Evolutionary conservation across 2,329 filamentous ascomycete species (phyloP).

Genomic region (Ascochyta lentis): DNA sequence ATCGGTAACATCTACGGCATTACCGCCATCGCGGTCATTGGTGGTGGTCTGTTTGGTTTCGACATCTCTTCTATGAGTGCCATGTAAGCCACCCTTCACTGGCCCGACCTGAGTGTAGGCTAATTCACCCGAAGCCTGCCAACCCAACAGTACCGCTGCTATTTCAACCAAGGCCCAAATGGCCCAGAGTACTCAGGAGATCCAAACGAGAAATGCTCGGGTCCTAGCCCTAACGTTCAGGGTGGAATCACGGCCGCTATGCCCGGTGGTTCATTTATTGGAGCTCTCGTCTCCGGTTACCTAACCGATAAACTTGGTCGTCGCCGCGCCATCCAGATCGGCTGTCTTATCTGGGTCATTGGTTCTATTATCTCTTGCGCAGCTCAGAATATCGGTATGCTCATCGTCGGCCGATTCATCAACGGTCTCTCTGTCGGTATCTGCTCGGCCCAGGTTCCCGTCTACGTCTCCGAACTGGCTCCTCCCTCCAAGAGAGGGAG

Average conservation of each 20-base stretch:
- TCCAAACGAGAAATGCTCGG: constrained; percentile 55
- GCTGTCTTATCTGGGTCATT: constrained; percentile 61
- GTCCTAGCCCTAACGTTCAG: constrained; percentile 62
- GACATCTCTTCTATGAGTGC: constrained; percentile 77
- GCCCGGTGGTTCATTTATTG: constrained; percentile 73
- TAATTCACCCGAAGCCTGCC: constrained; percentile 57
- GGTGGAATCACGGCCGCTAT: constrained; percentile 75
- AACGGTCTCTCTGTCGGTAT: constrained; percentile 78
- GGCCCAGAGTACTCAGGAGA: constrained; percentile 45
- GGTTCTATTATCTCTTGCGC: constrained; percentile 69
- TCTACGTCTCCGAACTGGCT: constrained; percentile 72
- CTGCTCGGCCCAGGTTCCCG: constrained; percentile 71
- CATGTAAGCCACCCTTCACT: constrained; percentile 36
- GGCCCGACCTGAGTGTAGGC: neutral
- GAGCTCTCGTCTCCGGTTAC: constrained; percentile 65
- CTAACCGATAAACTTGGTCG: constrained; percentile 65
- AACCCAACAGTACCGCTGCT: constrained; percentile 72
- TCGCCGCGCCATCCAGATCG: constrained; percentile 61
- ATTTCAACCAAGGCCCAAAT: constrained; percentile 66
- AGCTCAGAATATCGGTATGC: constrained; percentile 71
- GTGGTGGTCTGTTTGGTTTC: constrained; percentile 77
- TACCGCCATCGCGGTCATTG: constrained; percentile 65
- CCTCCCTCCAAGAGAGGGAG: constrained; percentile 65
- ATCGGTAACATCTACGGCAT: constrained; percentile 66
- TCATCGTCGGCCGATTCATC: constrained; percentile 74